phyloP scores from a whole-genome alignment of 768 basidiomycete genomes.

The Scleroderma bovista region DNA sequence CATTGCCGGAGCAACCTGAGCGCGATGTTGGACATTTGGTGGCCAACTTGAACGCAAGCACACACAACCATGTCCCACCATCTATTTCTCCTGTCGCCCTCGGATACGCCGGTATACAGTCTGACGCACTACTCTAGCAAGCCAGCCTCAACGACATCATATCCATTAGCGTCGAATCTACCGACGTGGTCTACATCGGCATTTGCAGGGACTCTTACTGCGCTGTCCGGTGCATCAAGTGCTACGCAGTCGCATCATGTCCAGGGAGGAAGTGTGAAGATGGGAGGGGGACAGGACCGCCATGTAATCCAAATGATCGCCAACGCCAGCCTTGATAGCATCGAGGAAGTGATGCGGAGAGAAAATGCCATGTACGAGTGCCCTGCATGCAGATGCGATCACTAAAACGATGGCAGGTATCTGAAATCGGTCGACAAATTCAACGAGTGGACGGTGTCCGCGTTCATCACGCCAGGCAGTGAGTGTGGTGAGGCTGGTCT shows the following conservation, averaged over 20 bases:
- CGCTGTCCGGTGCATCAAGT: slow-evolving; percentile 78
- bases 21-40: slow-evolving; percentile 4
- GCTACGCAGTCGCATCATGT: slow-evolving; percentile 58
- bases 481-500: slow-evolving; percentile 28
- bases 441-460: slow-evolving; percentile 98
- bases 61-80: slow-evolving; percentile 68
- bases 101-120: slow-evolving; percentile 81
- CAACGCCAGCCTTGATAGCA: slow-evolving; percentile 89
- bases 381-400: not conserved
- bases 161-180: slow-evolving; percentile 74
- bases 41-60: not conserved
- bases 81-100: slow-evolving; percentile 78
- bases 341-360: slow-evolving; percentile 88
- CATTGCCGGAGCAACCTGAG: not conserved
- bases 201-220: slow-evolving; percentile 84
- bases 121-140: slow-evolving; percentile 80
- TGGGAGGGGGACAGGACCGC: slow-evolving; percentile 79
- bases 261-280: slow-evolving; percentile 56
- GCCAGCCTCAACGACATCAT: slow-evolving; percentile 51
- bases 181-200: slow-evolving; percentile 91
- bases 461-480: slow-evolving; percentile 95
- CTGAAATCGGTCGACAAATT: slow-evolving; percentile 94
- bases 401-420: slow-evolving; percentile 57
- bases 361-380: slow-evolving; percentile 71
- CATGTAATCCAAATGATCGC: slow-evolving; percentile 99